Base-by-base conservation (phyloP, 345 rosid genomes). In the Chamaenerion angustifolium region DNA sequence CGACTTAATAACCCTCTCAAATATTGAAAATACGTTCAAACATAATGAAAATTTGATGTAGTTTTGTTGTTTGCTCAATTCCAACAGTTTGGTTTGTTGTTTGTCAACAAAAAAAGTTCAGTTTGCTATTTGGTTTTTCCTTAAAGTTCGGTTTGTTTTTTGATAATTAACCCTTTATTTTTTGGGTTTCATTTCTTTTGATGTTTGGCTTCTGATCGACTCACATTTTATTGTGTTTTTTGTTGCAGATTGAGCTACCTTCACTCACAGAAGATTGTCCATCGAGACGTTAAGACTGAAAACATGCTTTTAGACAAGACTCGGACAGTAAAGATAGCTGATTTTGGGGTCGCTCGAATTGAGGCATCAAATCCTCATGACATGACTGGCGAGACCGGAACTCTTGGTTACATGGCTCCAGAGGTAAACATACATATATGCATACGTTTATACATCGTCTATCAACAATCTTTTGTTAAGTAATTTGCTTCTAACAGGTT, bases 311-410 rank as follows among this genome's bases (percentile, higher is more conserved):
- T 92, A 55, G 95, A 92, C 68, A 92, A 76, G 79, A 56, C 85
- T 6, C 81, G 98, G 11, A 83, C 82, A 0, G 72, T 92, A 18
- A 90, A 92, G 68, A 87, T 92, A 62, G 95, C 96, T 4, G 98
- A 92, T 67, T 92, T 92, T 55, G 98, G 98, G 18, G 98, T 92
- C 61, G 98, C 96, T 52, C 87, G 98, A 31, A 76, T 87, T 9
- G 98, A 92, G 66, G 98, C 96, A 48, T 92, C 98, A 27, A 87
- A 92, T 63, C 95, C 98, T 64, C 79, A 83, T 52, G 98, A 92
- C 62, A 92, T 92, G 98, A 92, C 98, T 49, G 98, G 98, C 45
- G 98, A 92, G 74, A 92, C 98, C 8, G 98, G 98, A 64, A 92
- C 98, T 21, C 89, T 92, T 31, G 98, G 96, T 46, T 92, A 92